Evolutionary conservation across 192 early-diverging fungal species (phyloP), one percentile per base, ranked within the genome.

Genomic region (Umbelopsis vinacea): DNA sequence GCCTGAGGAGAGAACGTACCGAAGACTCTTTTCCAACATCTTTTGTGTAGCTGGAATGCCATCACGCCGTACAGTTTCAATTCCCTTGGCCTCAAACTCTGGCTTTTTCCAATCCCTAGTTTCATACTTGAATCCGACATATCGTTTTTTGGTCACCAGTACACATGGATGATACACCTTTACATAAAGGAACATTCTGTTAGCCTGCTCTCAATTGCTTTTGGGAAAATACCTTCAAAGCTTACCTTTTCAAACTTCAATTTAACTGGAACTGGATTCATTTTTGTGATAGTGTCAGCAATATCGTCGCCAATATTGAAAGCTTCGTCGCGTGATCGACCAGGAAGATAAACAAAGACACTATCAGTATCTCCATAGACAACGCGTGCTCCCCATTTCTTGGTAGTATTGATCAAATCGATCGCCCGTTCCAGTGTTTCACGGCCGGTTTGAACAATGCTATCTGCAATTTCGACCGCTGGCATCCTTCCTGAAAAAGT

Each of bases 331-430:
- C 89, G 84, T 2, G 89, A 88, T 37, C 77, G 78, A 12, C 92
- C 94, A 14, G 89, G 90, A 43, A 91, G 69, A 52, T 84, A 81
- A 4, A 97, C 86, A 89, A 98, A 98, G 66, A 98, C 78, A 73
- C 90, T 92, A 81, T 97, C 97, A 0, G 97, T 98, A 74, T 98
- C 97, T 0, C 96, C 95, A 79, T 97, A 97, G 0, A 97, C 94
- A 2, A 98, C 95, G 14, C 83, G 78, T 0, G 90, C 93, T 19
- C 89, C 87, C 94, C 94, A 93, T 52, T 77, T 79, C 4, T 71
- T 68, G 9, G 80, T 82, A 40, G 73, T 75, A 48, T 95, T 83
- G 40, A 97, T 91, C 26, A 89, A 74, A 7, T 76, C 71, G 26
- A 95, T 94, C 4, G 90, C 76, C 24, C 82, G 80, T 78, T 98